A percentile compares a stretch with the other conserved stretches of the same genome.
These are phyloP conservation scores for Argentina anserina DNA, from an alignment of 306 rosid species.

Conservation along the genomic window DNA sequence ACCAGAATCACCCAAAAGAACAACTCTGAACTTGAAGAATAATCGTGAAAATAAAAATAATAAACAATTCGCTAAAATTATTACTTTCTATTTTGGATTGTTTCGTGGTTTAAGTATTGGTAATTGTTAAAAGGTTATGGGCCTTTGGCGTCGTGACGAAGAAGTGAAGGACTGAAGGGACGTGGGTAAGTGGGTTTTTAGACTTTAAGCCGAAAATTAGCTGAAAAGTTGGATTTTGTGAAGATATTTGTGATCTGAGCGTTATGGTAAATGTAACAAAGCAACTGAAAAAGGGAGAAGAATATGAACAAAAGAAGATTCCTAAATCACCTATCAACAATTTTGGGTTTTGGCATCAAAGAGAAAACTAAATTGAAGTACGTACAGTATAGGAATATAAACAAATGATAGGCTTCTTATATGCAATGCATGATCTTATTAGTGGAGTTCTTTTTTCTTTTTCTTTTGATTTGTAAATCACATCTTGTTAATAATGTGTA, in stretches of 20 bases:
- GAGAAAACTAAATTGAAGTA: background rate
- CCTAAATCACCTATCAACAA: slow-evolving; percentile 15
- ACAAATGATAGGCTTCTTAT: background rate
- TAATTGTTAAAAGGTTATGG: slow-evolving; percentile 5
- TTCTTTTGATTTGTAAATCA: background rate
- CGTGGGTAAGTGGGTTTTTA: background rate
- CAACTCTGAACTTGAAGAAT: slow-evolving; percentile 12
- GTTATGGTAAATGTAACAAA: slow-evolving; percentile 1
- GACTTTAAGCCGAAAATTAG: background rate
- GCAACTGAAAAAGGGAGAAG: slow-evolving; percentile 5
- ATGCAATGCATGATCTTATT: background rate
- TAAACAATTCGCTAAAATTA: background rate
- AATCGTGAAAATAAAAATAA: slow-evolving; percentile 2
- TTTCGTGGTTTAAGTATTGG: background rate
- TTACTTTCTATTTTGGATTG: background rate
- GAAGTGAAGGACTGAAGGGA: slow-evolving; percentile 6
- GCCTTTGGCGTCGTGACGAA: slow-evolving; percentile 6
- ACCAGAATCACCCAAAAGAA: slow-evolving; percentile 24
- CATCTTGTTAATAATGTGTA: too few relatives aligned
- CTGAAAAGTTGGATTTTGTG: slow-evolving; percentile 7
- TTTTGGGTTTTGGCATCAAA: background rate
- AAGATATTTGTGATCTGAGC: background rate
- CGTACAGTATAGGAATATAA: background rate
- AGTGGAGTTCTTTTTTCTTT: background rate
- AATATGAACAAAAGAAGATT: slow-evolving; percentile 15